A percentile compares a stretch with the other conserved stretches of the same genome.
These are phyloP conservation scores for Gossypium raimondii DNA, from an alignment of 345 rosid genomes.

Conservation along the genomic window DNA sequence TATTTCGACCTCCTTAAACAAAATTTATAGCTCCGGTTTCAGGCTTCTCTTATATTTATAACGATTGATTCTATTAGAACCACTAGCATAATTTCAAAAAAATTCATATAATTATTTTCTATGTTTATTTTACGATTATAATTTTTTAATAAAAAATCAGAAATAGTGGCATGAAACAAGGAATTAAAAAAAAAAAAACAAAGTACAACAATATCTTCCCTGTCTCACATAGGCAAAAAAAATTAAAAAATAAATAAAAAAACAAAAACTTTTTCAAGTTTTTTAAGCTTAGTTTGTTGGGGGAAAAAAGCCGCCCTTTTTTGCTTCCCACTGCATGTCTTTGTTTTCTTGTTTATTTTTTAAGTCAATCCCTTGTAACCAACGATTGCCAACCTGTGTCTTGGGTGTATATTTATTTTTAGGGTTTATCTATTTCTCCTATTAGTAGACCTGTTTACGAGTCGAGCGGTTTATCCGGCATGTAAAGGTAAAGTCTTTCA, in stretches of 20 bases:
- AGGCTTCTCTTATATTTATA: too few relatives aligned
- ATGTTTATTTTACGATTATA: too few relatives aligned
- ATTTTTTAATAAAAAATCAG: neutral
- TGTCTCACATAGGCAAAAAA: neutral
- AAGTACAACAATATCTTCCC: neutral
- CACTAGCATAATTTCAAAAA: too few relatives aligned
- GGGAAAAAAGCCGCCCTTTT: neutral
- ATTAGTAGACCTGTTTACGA: neutral
- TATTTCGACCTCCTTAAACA: too few relatives aligned
- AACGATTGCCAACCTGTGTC: neutral
- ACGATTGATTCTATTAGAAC: too few relatives aligned
- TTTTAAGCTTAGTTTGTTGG: slow-evolving; percentile 8
- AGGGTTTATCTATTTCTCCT: neutral
- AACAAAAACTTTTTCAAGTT: neutral
- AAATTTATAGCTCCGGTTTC: too few relatives aligned
- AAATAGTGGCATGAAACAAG: slow-evolving; percentile 13
- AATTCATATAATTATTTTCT: too few relatives aligned
- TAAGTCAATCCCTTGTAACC: neutral
- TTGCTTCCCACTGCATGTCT: neutral
- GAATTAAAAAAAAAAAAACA: neutral
- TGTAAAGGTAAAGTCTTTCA: neutral
- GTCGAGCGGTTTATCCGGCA: neutral
- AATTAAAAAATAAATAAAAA: too few relatives aligned
- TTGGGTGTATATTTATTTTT: neutral
- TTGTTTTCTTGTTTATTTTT: neutral